A percentile compares a stretch with the other conserved stretches of the same genome.
Conservation (phyloP, 2,329 filamentous ascomycete species). For the Fusarium haematococcum region DNA sequence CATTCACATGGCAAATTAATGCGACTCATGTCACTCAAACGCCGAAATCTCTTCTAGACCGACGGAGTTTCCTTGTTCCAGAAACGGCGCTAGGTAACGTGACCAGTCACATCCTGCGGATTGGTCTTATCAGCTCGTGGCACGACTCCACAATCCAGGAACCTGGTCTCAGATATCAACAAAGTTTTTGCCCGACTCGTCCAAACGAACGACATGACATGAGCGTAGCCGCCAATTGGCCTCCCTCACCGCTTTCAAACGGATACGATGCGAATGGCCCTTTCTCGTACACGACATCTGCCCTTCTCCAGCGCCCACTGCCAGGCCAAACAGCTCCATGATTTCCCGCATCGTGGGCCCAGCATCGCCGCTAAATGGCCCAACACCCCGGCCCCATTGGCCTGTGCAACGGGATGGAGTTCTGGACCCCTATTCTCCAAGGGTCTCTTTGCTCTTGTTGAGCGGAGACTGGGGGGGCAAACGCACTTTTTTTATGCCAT, state of each 20-base stretch:
- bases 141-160: conserved; percentile 28
- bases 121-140: conserved; percentile 13
- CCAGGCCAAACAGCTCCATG: conserved; percentile 26
- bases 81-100: conserved; percentile 30
- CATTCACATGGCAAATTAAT: neutral
- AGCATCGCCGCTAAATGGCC: conserved; percentile 17
- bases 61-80: conserved; percentile 24
- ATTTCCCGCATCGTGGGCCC: conserved; percentile 40
- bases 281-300: neutral
- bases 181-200: neutral
- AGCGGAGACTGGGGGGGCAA: conserved; percentile 6
- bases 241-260: neutral
- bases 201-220: neutral
- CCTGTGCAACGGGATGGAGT: neutral
- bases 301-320: neutral
- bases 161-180: conserved; percentile 18
- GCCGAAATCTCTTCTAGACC: neutral
- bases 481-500: conserved; percentile 29
- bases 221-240: neutral
- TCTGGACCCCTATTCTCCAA: conserved; percentile 41
- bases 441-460: conserved; percentile 7
- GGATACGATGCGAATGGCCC: neutral
- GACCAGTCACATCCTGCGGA: conserved; percentile 22
- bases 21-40: neutral
- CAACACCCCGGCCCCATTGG: conserved; percentile 35